These are phyloP conservation scores for Calonectria pseudoturangicola DNA, from an alignment of 2,329 filamentous ascomycete species.

Conservation along the genomic window DNA sequence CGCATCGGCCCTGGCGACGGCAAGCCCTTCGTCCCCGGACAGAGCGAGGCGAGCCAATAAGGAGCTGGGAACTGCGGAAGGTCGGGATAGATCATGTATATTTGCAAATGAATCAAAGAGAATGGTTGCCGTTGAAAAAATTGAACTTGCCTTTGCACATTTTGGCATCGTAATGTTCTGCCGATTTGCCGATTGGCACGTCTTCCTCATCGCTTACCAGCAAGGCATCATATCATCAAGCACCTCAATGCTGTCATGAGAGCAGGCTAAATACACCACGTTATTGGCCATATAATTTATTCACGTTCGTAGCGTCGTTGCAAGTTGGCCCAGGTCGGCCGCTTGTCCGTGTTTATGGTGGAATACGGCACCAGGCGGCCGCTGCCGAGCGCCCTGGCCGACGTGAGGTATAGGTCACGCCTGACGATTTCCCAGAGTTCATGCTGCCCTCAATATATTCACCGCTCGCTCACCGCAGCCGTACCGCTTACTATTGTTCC, in stretches of 20 bases:
- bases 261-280: not conserved
- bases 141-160: constrained; percentile 27
- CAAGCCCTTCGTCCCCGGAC: constrained; percentile 64
- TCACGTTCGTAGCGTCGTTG: not conserved
- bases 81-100: constrained; percentile 56
- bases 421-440: not conserved
- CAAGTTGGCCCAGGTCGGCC: not conserved
- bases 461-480: not conserved
- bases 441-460: not conserved
- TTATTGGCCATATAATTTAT: not conserved
- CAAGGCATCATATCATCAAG: not conserved
- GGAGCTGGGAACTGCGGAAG: constrained; percentile 44
- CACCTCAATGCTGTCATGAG: not conserved
- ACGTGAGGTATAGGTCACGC: not conserved
- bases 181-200: not conserved
- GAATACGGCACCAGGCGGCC: not conserved
- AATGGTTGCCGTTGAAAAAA: constrained; percentile 47
- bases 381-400: not conserved
- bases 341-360: not conserved
- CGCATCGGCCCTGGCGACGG: constrained; percentile 65
- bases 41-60: constrained; percentile 62
- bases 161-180: not conserved
- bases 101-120: constrained; percentile 57
- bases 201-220: not conserved
- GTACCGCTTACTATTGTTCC: not conserved